Base-by-base conservation (phyloP, 208 protist genomes). In the Trypanosoma cruzi region DNA sequence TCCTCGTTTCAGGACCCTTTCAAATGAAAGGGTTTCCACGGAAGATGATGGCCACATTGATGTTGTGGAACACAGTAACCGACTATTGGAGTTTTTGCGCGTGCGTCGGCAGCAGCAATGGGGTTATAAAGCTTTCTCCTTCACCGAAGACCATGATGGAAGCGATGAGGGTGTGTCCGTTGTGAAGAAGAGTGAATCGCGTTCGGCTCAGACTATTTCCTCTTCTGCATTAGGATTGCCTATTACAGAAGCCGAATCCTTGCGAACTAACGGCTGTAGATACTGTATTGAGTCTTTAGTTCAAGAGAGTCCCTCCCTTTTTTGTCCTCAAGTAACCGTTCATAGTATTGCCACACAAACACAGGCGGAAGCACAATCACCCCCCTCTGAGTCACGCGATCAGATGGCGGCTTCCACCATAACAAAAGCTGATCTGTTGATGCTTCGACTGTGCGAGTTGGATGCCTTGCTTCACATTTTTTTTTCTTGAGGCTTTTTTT, bases 381-480 rank as follows among this genome's bases (percentile, higher is more conserved):
- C n/a, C 58, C 20, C 54, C 13, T 10, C 28, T 65, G 63, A 59
- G 4, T 10, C 20, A 7, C 20, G 26, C 53, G 34, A 71, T 54
- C 49, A 63, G 49, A 44, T 69, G 26, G n/a, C 50, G 24, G 32
- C 44, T 50, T 31, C 73, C 31, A 13, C 0, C 16, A 31, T 62
- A 40, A 68, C 73, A 29, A 57, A 29, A 18, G 34, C 52, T 42
- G 70, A 75, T 31, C 70, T 88, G 10, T 57, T 72, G 2, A 40
- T 66, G 13, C 77, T 76, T 71, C 63, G 86, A 57, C 58, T 93
- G 20, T 80, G 81, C 59, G 82, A 85, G 64, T 65, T 93, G 34
- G 82, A 86, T 68, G 86, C 81, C 31, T 73, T 86, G 29, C 72
- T 93, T 32, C 84, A 89, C 61, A 64, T 89, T 24, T 83, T 89